Evolutionary conservation across 352 stramenopile genomes (phyloP).

Genomic region (Globisporangium splendens): DNA sequence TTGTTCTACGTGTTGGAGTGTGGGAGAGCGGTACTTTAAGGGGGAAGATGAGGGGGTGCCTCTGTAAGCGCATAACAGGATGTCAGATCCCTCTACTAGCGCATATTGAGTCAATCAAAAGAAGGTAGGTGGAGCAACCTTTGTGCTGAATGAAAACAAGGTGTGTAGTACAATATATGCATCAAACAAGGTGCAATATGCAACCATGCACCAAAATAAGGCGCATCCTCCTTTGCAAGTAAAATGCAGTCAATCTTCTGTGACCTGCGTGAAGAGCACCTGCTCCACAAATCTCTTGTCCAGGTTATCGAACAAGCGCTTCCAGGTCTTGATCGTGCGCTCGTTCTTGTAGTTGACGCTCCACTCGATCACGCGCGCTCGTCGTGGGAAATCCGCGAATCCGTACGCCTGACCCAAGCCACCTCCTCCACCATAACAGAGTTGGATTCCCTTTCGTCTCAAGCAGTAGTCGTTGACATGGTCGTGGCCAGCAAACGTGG

Average conservation of each 20-base stretch:
- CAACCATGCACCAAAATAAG: too few relatives aligned
- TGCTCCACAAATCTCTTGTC: constrained; percentile 71
- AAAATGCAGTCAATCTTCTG: too few relatives aligned
- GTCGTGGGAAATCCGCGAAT: constrained; percentile 21
- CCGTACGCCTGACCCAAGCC: constrained; percentile 32
- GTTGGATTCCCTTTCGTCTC: constrained; percentile 32
- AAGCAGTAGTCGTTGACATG: constrained; percentile 58
- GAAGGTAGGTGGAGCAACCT: neutral
- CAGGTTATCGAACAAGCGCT: constrained; percentile 24
- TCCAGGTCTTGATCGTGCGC: constrained; percentile 39
- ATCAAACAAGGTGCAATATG: too few relatives aligned
- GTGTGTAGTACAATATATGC: too few relatives aligned
- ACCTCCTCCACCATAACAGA: constrained; percentile 52
- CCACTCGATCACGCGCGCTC: constrained; percentile 44
- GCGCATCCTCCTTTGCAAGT: too few relatives aligned
- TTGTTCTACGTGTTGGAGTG: neutral
- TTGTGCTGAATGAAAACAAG: too few relatives aligned
- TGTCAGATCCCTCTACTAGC: neutral
- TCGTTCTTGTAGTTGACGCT: constrained; percentile 30
- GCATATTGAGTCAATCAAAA: neutral
- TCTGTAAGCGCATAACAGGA: neutral
- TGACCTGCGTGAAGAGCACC: constrained; percentile 74
- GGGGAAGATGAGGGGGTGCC: neutral
- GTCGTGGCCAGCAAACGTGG: constrained; percentile 51
- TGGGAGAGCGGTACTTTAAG: too few relatives aligned